phyloP scores from a whole-genome alignment of 2,329 filamentous ascomycete species.

The Aspergillus texensis region DNA sequence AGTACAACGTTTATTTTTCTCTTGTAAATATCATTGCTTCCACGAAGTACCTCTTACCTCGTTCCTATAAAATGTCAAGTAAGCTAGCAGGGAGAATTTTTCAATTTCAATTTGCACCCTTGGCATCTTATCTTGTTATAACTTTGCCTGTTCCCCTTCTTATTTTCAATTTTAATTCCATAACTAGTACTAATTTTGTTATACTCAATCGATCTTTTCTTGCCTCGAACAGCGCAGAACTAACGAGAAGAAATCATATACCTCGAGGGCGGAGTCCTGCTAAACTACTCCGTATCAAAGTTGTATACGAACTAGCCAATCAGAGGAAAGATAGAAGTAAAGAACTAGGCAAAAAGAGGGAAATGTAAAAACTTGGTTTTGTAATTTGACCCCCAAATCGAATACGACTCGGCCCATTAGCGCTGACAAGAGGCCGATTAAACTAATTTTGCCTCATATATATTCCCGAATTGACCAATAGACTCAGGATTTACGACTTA shows the following conservation, averaged over 20 bases:
- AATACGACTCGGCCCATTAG: background rate
- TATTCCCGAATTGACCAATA: background rate
- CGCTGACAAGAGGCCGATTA: background rate
- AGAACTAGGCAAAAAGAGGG: background rate
- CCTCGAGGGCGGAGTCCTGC: accelerated
- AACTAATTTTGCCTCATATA: background rate
- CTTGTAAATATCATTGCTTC: too few species aligned
- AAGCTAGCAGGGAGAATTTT: too few species aligned
- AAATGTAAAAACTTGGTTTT: background rate
- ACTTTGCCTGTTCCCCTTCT: too few species aligned
- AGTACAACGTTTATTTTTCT: too few species aligned
- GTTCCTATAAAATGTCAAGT: too few species aligned
- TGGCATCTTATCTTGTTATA: too few species aligned
- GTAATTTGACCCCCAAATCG: background rate
- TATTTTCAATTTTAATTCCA: too few species aligned
- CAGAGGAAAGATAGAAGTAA: accelerated
- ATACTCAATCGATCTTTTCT: too few species aligned
- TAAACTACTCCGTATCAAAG: background rate
- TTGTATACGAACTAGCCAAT: background rate
- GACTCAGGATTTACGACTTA: background rate
- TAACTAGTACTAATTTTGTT: too few species aligned
- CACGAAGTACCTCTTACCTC: too few species aligned
- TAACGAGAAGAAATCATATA: too few species aligned
- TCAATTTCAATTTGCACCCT: too few species aligned
- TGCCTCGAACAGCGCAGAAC: background rate